Evolutionary conservation across 768 basidiomycete genomes (phyloP).

Genomic region (Daedaleopsis nitida): DNA sequence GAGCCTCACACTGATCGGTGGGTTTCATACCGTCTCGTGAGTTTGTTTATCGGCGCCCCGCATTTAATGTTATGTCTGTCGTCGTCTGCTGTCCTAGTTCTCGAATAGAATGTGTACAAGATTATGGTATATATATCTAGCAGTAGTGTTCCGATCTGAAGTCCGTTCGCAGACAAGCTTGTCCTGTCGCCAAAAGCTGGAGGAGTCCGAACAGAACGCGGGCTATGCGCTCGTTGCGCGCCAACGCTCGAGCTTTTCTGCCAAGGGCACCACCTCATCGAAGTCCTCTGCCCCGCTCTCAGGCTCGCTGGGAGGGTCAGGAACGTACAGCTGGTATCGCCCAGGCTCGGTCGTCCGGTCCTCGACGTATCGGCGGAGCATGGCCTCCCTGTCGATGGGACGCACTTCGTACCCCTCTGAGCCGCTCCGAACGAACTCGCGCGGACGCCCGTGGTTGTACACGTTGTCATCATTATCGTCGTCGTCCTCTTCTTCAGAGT

Average conservation of each 20-base stretch:
- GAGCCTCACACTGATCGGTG: constrained; percentile 5
- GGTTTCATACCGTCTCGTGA: not conserved
- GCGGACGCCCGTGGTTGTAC: constrained; percentile 31
- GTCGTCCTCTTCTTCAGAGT: constrained; percentile 24
- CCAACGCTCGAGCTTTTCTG: constrained; percentile 28
- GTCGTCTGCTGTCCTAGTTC: not conserved
- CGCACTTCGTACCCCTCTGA: constrained; percentile 85
- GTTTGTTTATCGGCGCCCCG: not conserved
- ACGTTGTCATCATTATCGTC: constrained; percentile 33
- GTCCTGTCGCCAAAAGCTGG: not conserved
- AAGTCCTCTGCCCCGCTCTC: constrained; percentile 40
- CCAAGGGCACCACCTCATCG: constrained; percentile 22
- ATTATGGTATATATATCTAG: constrained; percentile 15
- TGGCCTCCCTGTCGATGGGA: constrained; percentile 59
- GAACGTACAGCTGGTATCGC: constrained; percentile 70
- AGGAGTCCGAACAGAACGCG: not conserved
- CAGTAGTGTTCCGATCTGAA: constrained; percentile 3
- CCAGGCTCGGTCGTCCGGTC: constrained; percentile 56
- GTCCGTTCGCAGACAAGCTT: not conserved
- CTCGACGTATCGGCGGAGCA: constrained; percentile 60
- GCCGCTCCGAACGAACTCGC: constrained; percentile 55
- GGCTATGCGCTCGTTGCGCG: constrained; percentile 18
- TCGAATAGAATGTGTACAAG: constrained; percentile 12
- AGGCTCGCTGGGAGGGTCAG: constrained; percentile 48
- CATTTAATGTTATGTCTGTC: not conserved